Conservation (phyloP, 2,329 filamentous ascomycete species). For the Trichoderma gracile region DNA sequence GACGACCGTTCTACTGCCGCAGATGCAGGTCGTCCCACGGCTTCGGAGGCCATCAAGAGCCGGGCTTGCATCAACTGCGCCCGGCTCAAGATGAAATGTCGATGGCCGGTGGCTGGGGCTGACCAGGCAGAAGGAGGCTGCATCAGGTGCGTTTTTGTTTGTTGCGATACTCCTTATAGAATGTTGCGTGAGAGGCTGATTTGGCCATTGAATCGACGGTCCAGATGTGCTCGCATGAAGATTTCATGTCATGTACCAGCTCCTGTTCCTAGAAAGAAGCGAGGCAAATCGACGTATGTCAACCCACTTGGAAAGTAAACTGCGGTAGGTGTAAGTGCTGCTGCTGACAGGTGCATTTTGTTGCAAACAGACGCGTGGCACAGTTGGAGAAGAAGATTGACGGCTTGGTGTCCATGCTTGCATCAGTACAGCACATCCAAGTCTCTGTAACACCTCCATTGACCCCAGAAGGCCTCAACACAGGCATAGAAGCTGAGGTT, state of each 20-base stretch:
- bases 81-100: conserved; percentile 42
- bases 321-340: too few species aligned
- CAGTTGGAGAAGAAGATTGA: conserved; percentile 45
- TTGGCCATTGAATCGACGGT: neutral
- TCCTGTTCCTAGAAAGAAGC: conserved; percentile 37
- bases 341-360: neutral
- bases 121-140: conserved; percentile 31
- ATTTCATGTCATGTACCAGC: conserved; percentile 40
- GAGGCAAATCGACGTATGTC: conserved; percentile 42
- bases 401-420: conserved; percentile 42
- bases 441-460: conserved; percentile 26
- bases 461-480: conserved; percentile 25
- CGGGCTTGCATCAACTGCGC: conserved; percentile 41
- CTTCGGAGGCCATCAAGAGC: conserved; percentile 16
- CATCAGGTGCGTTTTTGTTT: conserved; percentile 32
- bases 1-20: neutral
- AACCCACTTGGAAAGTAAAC: fast-evolving
- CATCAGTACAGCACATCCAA: conserved; percentile 36
- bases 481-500: neutral
- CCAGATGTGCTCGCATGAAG: conserved; percentile 40
- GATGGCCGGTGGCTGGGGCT: conserved; percentile 34
- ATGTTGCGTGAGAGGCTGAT: neutral
- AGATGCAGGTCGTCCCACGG: neutral
- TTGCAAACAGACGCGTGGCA: conserved; percentile 38
- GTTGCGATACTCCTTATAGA: neutral